Evolutionary conservation across 768 basidiomycete species (phyloP), one percentile per base, ranked within the genome.

Genomic region (Mycena capillaripes): DNA sequence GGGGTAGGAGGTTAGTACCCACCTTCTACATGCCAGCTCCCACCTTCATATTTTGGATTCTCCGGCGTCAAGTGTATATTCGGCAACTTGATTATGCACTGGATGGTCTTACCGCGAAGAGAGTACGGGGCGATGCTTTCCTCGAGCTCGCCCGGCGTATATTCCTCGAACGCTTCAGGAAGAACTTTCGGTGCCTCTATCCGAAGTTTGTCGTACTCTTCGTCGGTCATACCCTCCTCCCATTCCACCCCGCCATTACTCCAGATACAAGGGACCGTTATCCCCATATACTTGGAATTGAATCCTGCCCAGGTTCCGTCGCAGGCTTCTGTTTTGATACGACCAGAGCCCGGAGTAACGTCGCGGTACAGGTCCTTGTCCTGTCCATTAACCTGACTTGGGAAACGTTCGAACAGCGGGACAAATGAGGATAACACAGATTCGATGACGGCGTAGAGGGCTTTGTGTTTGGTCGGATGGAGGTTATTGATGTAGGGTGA

Each of bases 51-150:
- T 46, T 60, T 53, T 0, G 78, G 78, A 6, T 79, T 76, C n/a
- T 80, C 79, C 5, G 77, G 76, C 1, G 82, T 81, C 56, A 79
- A 58, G 16, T 76, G 61, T 50, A 83, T 83, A 67, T 81, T 82
- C 0, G 82, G 82, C 6, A 83, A 77, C 69, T 83, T 84, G 62
- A 83, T 78, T 60, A 84, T 81, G 23, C 81, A 75, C 66, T 84
- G 82, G 11, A 82, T 70, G 2, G 73, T 74, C 55, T 69, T 75
- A 40, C 73, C 73, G 10, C 64, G 58, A 19, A 74, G 65, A 30
- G 73, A 70, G 34, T 70, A 67, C 2, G 73, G 73, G 10, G 44
- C 9, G 19, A 74, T 63, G 2, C 38, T 55, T 23, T 64, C 36
- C 38, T 74, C 44, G 21, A 74, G 66, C 29, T 50, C 73, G 21